Conservation (phyloP, 768 basidiomycete species). For the Lactarius sp. region DNA sequence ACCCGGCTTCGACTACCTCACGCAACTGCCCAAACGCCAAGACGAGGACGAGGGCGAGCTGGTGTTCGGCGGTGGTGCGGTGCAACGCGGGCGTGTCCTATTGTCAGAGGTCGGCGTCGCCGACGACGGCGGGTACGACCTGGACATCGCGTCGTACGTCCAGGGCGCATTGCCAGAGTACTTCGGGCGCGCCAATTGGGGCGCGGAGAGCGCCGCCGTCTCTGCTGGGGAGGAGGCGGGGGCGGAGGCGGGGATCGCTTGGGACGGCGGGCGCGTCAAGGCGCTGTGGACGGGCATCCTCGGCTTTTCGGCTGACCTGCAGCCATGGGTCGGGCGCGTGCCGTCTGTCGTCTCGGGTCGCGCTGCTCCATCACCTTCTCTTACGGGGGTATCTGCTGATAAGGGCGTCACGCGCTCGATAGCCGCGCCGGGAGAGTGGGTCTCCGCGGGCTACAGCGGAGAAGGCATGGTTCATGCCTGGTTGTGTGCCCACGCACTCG, state of each 20-base stretch:
- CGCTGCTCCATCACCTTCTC: neutral
- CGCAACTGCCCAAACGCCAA: conserved; percentile 41
- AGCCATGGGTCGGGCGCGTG: conserved; percentile 69
- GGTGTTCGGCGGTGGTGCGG: conserved; percentile 64
- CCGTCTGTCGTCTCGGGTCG: conserved; percentile 44
- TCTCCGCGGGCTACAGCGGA: conserved; percentile 63
- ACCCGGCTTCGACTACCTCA: conserved; percentile 59
- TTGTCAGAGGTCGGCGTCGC: conserved; percentile 31
- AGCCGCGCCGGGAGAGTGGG: conserved; percentile 58
- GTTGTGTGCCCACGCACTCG: conserved; percentile 55
- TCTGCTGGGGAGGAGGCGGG: conserved; percentile 24
- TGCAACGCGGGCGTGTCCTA: conserved; percentile 31
- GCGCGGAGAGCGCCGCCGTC: conserved; percentile 33
- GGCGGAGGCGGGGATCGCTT: conserved; percentile 28
- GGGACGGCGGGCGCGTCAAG: conserved; percentile 46
- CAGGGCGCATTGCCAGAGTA: conserved; percentile 49
- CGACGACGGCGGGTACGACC: conserved; percentile 36
- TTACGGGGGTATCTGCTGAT: conserved; percentile 14
- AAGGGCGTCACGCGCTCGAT: neutral
- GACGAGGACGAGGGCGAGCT: conserved; percentile 38
- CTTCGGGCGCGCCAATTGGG: conserved; percentile 46
- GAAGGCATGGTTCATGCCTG: conserved; percentile 74
- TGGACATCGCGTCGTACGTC: conserved; percentile 40
- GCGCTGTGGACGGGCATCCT: conserved; percentile 62
- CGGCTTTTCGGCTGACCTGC: conserved; percentile 53